Base-by-base conservation (phyloP, 306 rosid genomes). In the Prunus mira region DNA sequence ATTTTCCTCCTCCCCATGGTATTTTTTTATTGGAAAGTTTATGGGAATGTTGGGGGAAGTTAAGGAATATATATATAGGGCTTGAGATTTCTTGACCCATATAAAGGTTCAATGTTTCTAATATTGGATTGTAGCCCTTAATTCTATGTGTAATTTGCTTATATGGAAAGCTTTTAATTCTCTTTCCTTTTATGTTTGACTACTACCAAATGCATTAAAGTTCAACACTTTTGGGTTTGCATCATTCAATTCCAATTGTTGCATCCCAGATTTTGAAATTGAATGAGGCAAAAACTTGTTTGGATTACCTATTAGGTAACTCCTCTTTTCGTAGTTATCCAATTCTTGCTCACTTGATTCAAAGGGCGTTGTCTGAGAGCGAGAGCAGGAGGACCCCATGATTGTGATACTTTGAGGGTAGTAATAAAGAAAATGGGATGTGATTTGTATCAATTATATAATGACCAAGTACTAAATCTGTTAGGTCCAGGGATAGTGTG, bases 1-100 rank as follows among this genome's bases (percentile, higher is more conserved):
- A 81, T 87, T 50, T 82, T 89, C 62, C 83, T 18, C 27, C 78
- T 83, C 3, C 88, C 80, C 84, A 68, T 74, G 24, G 27, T 32
- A 14, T 13, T 12, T 11, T 7, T 38, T 28, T 3, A 55, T 52
- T 20, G 55, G 38, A 56, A 8, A 51, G 14, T 55, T 50, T 14
- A 10, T 66, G 3, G 65, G 22, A 32, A 8, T 56, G 15, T 28
- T 22, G 34, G 63, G 28, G 78, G 14, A 60, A 66, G 24, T 57
- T 57, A 62, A 51, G 67, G 43, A 27, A 12, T 67, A 19, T 1
- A 18, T 54, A 71, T 71, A 27, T 70, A 51, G 27, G 38, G 54
- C 7, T 52, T 41, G 47, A 17, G 79, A 65, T 52, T 51, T 38
- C 5, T 32, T n/a, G 15, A 24, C 5, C 28, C n/a, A 30, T 11